Percentiles rank a stretch among this genome's conserved stretches.
Conservation (phyloP, 164 flowering plant genomes). For the Kingdonia uniflora region DNA sequence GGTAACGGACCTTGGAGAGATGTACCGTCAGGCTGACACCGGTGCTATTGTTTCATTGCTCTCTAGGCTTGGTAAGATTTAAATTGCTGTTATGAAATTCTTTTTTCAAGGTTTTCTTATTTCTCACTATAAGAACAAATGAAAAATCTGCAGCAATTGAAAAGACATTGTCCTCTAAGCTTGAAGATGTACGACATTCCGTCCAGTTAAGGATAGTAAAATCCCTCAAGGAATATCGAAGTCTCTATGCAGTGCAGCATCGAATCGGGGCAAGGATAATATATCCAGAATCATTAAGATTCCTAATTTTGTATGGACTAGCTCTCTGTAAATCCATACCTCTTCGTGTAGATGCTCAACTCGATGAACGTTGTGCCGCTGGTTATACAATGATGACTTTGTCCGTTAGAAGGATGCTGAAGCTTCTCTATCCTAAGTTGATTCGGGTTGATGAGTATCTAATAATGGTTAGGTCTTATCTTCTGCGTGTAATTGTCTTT, state of each 20-base stretch:
- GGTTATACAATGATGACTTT: conserved; percentile 85
- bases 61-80: conserved; percentile 61
- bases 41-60: conserved; percentile 75
- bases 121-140: background rate
- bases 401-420: conserved; percentile 63
- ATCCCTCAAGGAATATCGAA: conserved; percentile 83
- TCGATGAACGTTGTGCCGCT: conserved; percentile 95
- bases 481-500: background rate
- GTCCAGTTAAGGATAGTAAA: conserved; percentile 69
- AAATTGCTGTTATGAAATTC: background rate
- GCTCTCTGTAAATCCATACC: conserved; percentile 72
- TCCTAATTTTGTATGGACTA: conserved; percentile 63
- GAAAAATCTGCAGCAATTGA: conserved; percentile 66
- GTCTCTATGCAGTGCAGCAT: conserved; percentile 90
- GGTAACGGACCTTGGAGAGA: conserved; percentile 84
- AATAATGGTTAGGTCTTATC: conserved; percentile 35
- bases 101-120: conserved; percentile 1
- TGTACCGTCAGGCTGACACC: conserved; percentile 90
- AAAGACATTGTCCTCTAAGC: conserved; percentile 68
- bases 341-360: conserved; percentile 80
- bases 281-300: conserved; percentile 83
- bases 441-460: conserved; percentile 74
- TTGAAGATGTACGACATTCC: conserved; percentile 78
- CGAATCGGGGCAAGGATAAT: conserved; percentile 83
- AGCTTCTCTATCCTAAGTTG: conserved; percentile 78